A percentile compares a stretch with the other conserved stretches of the same genome.
These are phyloP conservation scores for Apiotrichum sp. DNA, from an alignment of 1,284 basidiomycete genomes.

Conservation along the genomic window DNA sequence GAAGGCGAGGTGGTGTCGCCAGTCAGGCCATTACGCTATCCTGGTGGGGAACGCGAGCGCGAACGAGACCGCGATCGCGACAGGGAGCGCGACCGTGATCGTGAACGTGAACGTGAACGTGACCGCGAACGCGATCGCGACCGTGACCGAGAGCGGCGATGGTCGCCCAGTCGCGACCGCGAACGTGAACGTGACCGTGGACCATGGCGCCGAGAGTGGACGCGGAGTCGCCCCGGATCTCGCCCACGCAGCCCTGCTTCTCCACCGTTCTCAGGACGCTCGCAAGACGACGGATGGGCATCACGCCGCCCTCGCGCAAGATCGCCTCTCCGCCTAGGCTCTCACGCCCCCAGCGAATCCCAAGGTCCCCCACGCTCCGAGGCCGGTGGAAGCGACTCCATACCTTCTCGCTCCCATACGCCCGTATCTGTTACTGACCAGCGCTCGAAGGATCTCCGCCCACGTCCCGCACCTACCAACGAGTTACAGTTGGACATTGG, in stretches of 20 bases:
- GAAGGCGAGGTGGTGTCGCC: constrained; percentile 43
- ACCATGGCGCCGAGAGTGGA: constrained; percentile 9
- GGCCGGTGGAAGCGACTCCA: neutral
- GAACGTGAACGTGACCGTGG: constrained; percentile 11
- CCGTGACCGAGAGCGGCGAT: neutral
- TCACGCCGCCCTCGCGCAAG: constrained; percentile 5
- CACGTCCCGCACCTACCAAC: neutral
- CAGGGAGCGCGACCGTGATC: constrained; percentile 15
- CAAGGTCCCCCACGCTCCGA: neutral
- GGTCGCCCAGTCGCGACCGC: neutral
- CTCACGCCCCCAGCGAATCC: neutral
- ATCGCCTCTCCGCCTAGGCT: constrained; percentile 3
- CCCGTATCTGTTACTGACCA: neutral
- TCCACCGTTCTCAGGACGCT: constrained; percentile 3
- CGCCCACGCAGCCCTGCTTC: constrained; percentile 9
- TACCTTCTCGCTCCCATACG: constrained; percentile 1
- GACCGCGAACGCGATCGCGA: constrained; percentile 15
- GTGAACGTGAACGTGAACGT: constrained; percentile 12
- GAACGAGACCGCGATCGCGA: constrained; percentile 21
- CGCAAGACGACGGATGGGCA: constrained; percentile 8
- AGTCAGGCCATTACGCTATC: constrained; percentile 17
- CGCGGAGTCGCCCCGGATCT: constrained; percentile 7
- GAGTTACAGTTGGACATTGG: constrained; percentile 1
- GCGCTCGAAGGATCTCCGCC: neutral
- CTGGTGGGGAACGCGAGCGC: constrained; percentile 5